Evolutionary conservation across 2,329 filamentous ascomycete genomes (phyloP), one percentile per base, ranked within the genome.

Genomic region (Pyrenophora graminea): DNA sequence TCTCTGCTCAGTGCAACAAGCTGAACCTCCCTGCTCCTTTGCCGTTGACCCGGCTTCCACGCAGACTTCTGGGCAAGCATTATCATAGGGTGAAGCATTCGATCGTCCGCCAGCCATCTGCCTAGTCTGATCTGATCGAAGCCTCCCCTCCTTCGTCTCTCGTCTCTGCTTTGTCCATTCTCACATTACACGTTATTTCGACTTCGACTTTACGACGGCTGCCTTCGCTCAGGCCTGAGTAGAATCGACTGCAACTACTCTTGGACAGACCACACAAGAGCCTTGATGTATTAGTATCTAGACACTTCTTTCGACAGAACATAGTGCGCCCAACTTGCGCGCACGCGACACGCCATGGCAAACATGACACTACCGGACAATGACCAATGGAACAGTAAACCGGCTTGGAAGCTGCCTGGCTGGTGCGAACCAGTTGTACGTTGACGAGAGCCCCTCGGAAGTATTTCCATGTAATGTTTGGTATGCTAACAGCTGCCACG

Each of bases 371-470:
- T 48, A n/a, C 34, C 56, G 42, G 48, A 53, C 31, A 47, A 53
- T 23, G 49, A 44, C 41, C 51, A 71, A 66, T 74, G 72, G 73
- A 74, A 73, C 55, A 72, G 69, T 55, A 71, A 70, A 53, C 72
- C 71, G 37, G 72, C 73, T 4, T 76, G 73, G 73, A 75, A 74
- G 55, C 59, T 76, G 47, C 73, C 74, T 40, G 72, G 71, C 55
- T 76, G 73, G 70, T 73, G 68, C 23, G 74, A 76, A 56, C 73
- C 74, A 37, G 34, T 76, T 40, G 72, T 76, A 62, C 48, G 70
- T 61, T 27, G 8, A 32, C 15, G 5, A 21, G 12, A 42, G 13
- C n/a, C 18, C 17, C 17, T 15, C 32, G 17, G 30, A 31, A 39
- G n/a, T 39, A 12, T 21, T 8, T n/a, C 18, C 6, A 23, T 21